Conservation (phyloP, 1,139 yeast species). For the Scheffersomyces segobiensis region DNA sequence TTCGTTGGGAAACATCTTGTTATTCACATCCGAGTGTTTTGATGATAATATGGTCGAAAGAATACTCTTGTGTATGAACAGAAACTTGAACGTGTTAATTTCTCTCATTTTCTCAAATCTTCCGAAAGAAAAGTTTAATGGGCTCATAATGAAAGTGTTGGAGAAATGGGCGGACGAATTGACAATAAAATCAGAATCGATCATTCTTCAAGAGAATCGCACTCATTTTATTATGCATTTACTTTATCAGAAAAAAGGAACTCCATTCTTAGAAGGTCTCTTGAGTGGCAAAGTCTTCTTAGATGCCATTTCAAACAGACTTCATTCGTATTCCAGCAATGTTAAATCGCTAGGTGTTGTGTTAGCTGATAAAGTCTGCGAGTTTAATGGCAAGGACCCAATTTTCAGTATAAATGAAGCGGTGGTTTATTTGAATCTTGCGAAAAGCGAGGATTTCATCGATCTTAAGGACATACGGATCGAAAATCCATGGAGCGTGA, state of each 20-base stretch:
- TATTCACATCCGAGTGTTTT: conserved; percentile 5
- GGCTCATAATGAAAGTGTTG: conserved; percentile 14
- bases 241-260: conserved; percentile 19
- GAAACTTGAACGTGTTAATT: conserved; percentile 15
- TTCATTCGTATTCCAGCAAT: conserved; percentile 42
- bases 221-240: conserved; percentile 35
- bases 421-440: not conserved
- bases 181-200: conserved; percentile 32
- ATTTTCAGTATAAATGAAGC: conserved; percentile 38
- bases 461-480: not conserved
- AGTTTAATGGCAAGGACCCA: conserved; percentile 25
- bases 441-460: not conserved
- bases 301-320: conserved; percentile 43
- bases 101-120: conserved; percentile 12
- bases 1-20: conserved; percentile 6
- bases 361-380: conserved; percentile 48
- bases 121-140: conserved; percentile 5
- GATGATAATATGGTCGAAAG: conserved; percentile 21
- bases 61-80: conserved; percentile 13
- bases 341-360: conserved; percentile 46
- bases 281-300: conserved; percentile 33
- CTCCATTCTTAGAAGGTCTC: conserved; percentile 16
- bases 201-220: conserved; percentile 32
- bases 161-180: conserved; percentile 32
- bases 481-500: conserved; percentile 16